phyloP scores from a whole-genome alignment of 2,329 filamentous ascomycete species.

The Claviceps humidiphila region DNA sequence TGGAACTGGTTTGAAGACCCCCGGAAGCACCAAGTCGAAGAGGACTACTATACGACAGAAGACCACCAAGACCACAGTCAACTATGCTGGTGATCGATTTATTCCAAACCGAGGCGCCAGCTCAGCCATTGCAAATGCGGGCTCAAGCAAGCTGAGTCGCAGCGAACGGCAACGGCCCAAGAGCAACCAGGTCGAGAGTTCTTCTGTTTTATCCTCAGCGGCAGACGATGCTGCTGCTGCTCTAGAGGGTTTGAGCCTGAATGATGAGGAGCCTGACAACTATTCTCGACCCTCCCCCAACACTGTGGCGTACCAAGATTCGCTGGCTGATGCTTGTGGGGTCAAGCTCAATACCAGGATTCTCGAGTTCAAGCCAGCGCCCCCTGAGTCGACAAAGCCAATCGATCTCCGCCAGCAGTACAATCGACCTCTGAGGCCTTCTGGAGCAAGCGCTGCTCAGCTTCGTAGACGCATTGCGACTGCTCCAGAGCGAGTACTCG shows the following conservation, averaged over 20 bases:
- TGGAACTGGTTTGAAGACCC: slow-evolving; percentile 61
- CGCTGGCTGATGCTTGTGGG: slow-evolving; percentile 78
- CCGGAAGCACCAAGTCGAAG: slow-evolving; percentile 42
- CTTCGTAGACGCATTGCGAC: slow-evolving; percentile 87
- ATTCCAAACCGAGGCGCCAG: slow-evolving; percentile 88
- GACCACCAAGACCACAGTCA: slow-evolving; percentile 64
- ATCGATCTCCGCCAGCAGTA: slow-evolving; percentile 96
- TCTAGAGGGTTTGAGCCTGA: slow-evolving; percentile 64
- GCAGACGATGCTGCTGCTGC: slow-evolving; percentile 70
- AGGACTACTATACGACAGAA: slow-evolving; percentile 41
- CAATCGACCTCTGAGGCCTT: slow-evolving; percentile 83
- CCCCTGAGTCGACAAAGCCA: slow-evolving; percentile 96
- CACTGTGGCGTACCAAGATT: slow-evolving; percentile 82
- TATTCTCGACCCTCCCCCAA: slow-evolving; percentile 76
- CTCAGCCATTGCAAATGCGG: slow-evolving; percentile 71
- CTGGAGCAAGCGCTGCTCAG: slow-evolving; percentile 62
- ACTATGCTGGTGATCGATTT: slow-evolving; percentile 79
- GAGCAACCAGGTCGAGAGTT: slow-evolving; percentile 56
- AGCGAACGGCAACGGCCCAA: slow-evolving; percentile 61
- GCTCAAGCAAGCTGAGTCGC: slow-evolving; percentile 68
- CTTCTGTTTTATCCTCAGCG: slow-evolving; percentile 62
- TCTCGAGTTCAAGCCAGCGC: slow-evolving; percentile 92
- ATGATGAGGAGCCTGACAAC: slow-evolving; percentile 53
- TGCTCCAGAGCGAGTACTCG: slow-evolving; percentile 87
- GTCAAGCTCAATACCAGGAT: slow-evolving; percentile 91